phyloP scores from a whole-genome alignment of 768 basidiomycete genomes.

The Agaricus blazei region DNA sequence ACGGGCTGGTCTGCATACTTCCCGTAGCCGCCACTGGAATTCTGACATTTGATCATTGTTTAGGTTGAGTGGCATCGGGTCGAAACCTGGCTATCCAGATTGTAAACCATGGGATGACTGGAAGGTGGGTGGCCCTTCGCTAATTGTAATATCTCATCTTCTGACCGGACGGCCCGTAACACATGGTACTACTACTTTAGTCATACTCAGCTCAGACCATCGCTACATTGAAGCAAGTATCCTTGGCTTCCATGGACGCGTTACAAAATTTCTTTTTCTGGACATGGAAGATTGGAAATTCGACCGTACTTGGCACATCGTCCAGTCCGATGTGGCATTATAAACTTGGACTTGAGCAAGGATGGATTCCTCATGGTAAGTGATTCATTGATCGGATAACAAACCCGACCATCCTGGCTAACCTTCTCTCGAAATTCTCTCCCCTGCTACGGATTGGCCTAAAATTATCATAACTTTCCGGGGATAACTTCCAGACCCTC shows the following conservation, averaged over 20 bases:
- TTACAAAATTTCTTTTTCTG: slow-evolving; percentile 94
- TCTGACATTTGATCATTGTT: slow-evolving; percentile 11
- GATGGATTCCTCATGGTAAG: slow-evolving; percentile 79
- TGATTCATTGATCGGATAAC: neutral
- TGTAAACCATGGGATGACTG: slow-evolving; percentile 41
- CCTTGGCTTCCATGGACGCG: slow-evolving; percentile 82
- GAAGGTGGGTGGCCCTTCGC: slow-evolving; percentile 26
- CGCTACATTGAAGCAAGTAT: slow-evolving; percentile 55
- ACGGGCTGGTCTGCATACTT: slow-evolving; percentile 7
- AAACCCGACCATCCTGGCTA: neutral
- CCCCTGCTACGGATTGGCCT: neutral
- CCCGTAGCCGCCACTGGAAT: slow-evolving; percentile 9
- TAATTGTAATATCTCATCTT: slow-evolving; percentile 1
- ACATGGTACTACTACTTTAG: slow-evolving; percentile 20
- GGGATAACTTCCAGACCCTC: slow-evolving; percentile 29
- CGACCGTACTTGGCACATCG: slow-evolving; percentile 60
- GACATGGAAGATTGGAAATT: slow-evolving; percentile 94
- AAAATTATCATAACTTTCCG: neutral
- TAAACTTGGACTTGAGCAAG: slow-evolving; percentile 75
- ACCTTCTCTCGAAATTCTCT: no score
- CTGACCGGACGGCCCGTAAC: slow-evolving; percentile 3
- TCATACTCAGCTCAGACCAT: slow-evolving; percentile 58
- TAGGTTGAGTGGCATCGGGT: slow-evolving; percentile 45
- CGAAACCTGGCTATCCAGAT: slow-evolving; percentile 27
- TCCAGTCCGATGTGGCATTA: slow-evolving; percentile 85